A percentile compares a stretch with the other conserved stretches of the same genome.
Evolutionary conservation across 148 eudicot genomes (phyloP).

Genomic region (Oxyria digyna): DNA sequence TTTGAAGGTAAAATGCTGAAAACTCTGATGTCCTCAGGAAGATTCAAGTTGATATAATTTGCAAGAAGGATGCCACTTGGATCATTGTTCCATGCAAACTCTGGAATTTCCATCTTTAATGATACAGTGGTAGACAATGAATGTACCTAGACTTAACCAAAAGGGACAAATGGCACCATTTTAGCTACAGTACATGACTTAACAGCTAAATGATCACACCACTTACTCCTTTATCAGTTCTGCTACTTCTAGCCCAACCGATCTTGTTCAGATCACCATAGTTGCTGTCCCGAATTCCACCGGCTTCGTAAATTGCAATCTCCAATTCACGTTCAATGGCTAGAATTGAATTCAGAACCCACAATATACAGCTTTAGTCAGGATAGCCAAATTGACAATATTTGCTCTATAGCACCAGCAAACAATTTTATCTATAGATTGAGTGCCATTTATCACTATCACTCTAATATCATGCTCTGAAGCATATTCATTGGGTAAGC

Average conservation of each 20-base stretch:
- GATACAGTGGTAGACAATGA: conserved; percentile 86
- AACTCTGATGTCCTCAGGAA: conserved; percentile 62
- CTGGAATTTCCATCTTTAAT: conserved; percentile 86
- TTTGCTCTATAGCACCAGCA: not conserved
- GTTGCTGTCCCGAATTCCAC: conserved; percentile 78
- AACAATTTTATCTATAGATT: not conserved
- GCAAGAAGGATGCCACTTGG: conserved; percentile 73
- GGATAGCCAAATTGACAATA: not conserved
- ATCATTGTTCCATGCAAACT: conserved; percentile 69
- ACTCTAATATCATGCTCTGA: too few relatives aligned
- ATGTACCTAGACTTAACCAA: conserved; percentile 46
- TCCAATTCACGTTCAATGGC: conserved; percentile 87
- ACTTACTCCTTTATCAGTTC: conserved; percentile 93
- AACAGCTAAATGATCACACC: not conserved
- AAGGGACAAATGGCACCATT: not conserved
- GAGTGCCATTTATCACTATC: too few relatives aligned
- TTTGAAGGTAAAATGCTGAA: conserved; percentile 80
- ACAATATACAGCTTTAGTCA: conserved; percentile 17
- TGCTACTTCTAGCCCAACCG: conserved; percentile 83
- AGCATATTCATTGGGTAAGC: too few relatives aligned
- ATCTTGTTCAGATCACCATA: conserved; percentile 68
- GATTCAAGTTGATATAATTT: conserved; percentile 48
- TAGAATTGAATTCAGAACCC: conserved; percentile 21
- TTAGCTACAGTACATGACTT: not conserved
- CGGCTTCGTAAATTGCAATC: conserved; percentile 67